Conservation (phyloP, 805 yeast genomes). For the Dipodascus albidus region DNA sequence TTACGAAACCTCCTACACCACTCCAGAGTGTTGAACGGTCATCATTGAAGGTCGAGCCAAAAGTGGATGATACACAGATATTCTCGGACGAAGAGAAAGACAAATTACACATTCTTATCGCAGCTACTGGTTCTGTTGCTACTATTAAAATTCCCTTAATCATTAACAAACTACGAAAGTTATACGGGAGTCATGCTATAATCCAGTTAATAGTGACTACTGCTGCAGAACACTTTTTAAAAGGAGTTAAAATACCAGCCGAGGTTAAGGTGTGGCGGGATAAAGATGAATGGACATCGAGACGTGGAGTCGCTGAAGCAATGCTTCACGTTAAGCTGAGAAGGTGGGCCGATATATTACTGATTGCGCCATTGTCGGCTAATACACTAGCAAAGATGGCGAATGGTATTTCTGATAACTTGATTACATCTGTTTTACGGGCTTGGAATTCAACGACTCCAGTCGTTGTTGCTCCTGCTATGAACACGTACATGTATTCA, state of each 20-base stretch:
- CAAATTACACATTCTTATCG: slow-evolving; percentile 77
- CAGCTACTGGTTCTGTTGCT: slow-evolving; percentile 95
- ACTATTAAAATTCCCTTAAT: slow-evolving; percentile 87
- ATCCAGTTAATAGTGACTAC: slow-evolving; percentile 74
- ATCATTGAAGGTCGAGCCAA: background rate
- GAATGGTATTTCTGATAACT: slow-evolving; percentile 83
- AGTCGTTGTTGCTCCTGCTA: slow-evolving; percentile 83
- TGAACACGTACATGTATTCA: slow-evolving; percentile 89
- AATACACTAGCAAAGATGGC: slow-evolving; percentile 85
- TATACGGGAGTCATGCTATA: slow-evolving; percentile 65
- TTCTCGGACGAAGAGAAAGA: slow-evolving; percentile 2
- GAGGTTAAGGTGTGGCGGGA: slow-evolving; percentile 88
- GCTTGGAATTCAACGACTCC: slow-evolving; percentile 97
- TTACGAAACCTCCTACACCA: background rate
- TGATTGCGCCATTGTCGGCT: slow-evolving; percentile 90
- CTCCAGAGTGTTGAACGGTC: background rate
- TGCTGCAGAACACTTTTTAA: slow-evolving; percentile 25
- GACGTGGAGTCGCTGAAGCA: slow-evolving; percentile 66
- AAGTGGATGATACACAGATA: background rate
- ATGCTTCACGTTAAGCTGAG: slow-evolving; percentile 85
- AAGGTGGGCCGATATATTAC: slow-evolving; percentile 91
- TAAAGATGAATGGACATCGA: slow-evolving; percentile 83
- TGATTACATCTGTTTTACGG: slow-evolving; percentile 77
- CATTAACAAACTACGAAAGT: slow-evolving; percentile 72
- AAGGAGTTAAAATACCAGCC: slow-evolving; percentile 23